Conservation (phyloP, 1,139 yeast genomes). For the Blastobotrys proliferans region DNA sequence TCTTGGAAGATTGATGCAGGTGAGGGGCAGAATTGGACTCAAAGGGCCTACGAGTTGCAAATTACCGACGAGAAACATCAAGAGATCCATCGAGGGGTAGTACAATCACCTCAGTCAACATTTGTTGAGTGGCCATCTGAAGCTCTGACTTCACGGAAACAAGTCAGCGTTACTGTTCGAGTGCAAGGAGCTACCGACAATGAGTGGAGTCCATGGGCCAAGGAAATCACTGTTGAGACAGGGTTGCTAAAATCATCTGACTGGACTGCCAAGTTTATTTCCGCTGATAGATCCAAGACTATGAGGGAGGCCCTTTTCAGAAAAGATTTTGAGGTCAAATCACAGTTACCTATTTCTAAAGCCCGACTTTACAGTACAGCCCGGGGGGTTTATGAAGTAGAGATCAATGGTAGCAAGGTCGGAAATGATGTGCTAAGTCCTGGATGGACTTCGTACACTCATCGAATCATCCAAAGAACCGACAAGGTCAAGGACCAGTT, state of each 20-base stretch:
- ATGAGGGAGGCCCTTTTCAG: slow-evolving; percentile 16
- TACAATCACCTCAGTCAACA: slow-evolving; percentile 14
- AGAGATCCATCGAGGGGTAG: background rate
- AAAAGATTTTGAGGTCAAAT: too few species aligned
- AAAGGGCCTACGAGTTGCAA: too few species aligned
- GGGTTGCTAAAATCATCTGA: slow-evolving; percentile 11
- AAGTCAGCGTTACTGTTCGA: slow-evolving; percentile 12
- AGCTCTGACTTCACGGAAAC: slow-evolving; percentile 12
- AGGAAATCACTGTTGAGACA: slow-evolving; percentile 8
- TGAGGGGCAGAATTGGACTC: too few species aligned
- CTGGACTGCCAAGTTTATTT: slow-evolving; percentile 12
- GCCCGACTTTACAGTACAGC: too few species aligned
- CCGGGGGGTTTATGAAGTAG: too few species aligned
- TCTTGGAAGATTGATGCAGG: too few species aligned
- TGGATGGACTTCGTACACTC: too few species aligned
- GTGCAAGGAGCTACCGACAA: slow-evolving; percentile 12
- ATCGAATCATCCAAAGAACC: too few species aligned
- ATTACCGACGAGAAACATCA: background rate
- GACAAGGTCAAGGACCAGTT: too few species aligned
- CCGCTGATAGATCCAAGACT: slow-evolving; percentile 8
- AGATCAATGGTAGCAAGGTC: too few species aligned
- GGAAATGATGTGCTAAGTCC: too few species aligned
- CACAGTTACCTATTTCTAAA: too few species aligned
- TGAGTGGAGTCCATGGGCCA: slow-evolving; percentile 14
- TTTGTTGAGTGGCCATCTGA: slow-evolving; percentile 15